These are phyloP conservation scores for Zoysia matrella DNA, from an alignment of 202 grass and related monocot species.

Conservation along the genomic window DNA sequence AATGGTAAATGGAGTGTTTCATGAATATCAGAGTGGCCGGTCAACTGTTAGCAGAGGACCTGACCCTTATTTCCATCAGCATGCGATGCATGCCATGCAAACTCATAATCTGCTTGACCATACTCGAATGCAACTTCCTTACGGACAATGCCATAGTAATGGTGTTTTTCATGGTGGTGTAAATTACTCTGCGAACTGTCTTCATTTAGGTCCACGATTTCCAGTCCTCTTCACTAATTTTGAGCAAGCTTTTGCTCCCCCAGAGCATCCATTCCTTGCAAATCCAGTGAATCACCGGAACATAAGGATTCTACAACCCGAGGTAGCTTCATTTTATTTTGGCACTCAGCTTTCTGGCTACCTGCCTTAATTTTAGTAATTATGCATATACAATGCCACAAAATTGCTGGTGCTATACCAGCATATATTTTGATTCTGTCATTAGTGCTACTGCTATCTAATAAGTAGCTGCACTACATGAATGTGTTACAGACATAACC, in stretches of 20 bases:
- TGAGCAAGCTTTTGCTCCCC: conserved; percentile 51
- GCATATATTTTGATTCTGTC: conserved; percentile 11
- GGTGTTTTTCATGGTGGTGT: conserved; percentile 40
- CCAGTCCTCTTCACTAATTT: conserved; percentile 54
- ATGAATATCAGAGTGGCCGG: conserved; percentile 55
- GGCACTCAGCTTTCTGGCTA: conserved; percentile 12
- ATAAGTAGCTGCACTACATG: conserved; percentile 6
- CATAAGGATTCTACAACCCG: too few relatives aligned
- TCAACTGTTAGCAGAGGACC: conserved; percentile 53
- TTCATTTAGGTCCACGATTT: conserved; percentile 61
- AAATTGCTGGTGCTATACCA: conserved; percentile 6
- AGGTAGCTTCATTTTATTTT: conserved; percentile 36
- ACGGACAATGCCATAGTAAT: conserved; percentile 59
- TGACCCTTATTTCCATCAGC: conserved; percentile 66
- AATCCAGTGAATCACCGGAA: too few relatives aligned
- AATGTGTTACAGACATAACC: neutral
- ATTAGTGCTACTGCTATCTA: neutral
- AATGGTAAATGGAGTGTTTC: conserved; percentile 52
- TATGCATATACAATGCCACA: neutral
- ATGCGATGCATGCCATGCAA: conserved; percentile 60
- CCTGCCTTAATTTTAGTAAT: conserved; percentile 2
- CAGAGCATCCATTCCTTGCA: conserved; percentile 37
- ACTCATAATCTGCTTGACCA: conserved; percentile 59
- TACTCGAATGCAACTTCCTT: conserved; percentile 54
- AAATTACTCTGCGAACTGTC: neutral